Evolutionary conservation across 345 rosid genomes (phyloP).

Genomic region (Schrenkiella parvula): DNA sequence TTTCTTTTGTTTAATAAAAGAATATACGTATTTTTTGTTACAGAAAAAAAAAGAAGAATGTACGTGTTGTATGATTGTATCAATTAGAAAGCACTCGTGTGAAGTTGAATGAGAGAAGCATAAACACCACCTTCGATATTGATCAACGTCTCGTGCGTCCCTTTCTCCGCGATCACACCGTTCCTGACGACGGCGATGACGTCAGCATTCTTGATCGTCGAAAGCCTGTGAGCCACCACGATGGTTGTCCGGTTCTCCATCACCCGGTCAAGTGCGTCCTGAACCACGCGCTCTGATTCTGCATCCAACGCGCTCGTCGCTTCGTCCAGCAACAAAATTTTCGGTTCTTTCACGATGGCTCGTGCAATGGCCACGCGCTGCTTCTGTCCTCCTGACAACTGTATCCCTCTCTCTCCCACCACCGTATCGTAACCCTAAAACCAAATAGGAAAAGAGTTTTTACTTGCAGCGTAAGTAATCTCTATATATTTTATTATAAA

Average conservation of each 20-base stretch:
- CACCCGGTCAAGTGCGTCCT: constrained; percentile 46
- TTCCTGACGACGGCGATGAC: constrained; percentile 57
- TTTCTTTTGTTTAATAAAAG: background rate
- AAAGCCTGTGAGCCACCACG: constrained; percentile 71
- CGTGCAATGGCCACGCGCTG: constrained; percentile 73
- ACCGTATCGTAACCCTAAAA: constrained; percentile 54
- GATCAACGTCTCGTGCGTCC: constrained; percentile 51
- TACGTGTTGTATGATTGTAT: background rate
- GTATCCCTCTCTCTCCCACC: constrained; percentile 64
- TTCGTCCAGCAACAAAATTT: constrained; percentile 59
- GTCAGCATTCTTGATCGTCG: constrained; percentile 60
- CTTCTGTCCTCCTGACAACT: constrained; percentile 66
- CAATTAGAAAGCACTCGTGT: constrained; percentile 18
- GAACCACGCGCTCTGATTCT: constrained; percentile 53
- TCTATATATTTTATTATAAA: background rate
- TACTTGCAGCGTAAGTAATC: background rate
- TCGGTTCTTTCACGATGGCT: constrained; percentile 58
- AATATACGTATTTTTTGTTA: background rate
- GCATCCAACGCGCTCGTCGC: constrained; percentile 78
- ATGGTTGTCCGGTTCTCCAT: constrained; percentile 40
- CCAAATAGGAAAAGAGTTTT: background rate
- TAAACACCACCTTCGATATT: constrained; percentile 44
- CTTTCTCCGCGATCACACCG: constrained; percentile 59
- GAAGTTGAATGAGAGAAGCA: constrained; percentile 49
- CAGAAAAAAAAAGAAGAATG: too few relatives aligned